These are phyloP conservation scores for Cicer bijugum DNA, from an alignment of 306 rosid species.

Conservation along the genomic window DNA sequence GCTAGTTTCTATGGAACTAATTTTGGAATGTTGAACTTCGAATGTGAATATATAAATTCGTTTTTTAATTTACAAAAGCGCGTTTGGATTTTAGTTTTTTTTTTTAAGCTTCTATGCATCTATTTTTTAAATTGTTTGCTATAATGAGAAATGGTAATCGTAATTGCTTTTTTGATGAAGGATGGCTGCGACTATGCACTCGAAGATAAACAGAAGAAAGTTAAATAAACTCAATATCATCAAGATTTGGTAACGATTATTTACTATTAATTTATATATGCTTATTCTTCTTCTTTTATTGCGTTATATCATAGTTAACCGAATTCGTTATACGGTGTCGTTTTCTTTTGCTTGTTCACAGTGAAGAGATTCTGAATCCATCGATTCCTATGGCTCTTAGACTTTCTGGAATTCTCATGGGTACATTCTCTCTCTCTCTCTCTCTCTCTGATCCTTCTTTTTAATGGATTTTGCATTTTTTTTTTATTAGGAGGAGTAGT, in stretches of 20 bases:
- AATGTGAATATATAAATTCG: too few relatives aligned
- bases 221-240: conserved; percentile 71
- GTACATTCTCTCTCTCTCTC: conserved; percentile 43
- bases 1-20: neutral
- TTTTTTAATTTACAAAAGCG: neutral
- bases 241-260: conserved; percentile 67
- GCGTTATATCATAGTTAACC: neutral
- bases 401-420: conserved; percentile 98
- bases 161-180: conserved; percentile 31
- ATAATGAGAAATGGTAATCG: conserved; percentile 19
- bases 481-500: conserved; percentile 79
- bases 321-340: conserved; percentile 1
- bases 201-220: conserved; percentile 70
- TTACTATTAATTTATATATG: neutral
- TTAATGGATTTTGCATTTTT: neutral
- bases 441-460: neutral
- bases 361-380: conserved; percentile 90
- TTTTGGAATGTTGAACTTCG: neutral
- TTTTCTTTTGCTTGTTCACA: conserved; percentile 40
- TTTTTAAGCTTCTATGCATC: neutral
- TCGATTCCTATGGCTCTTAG: conserved; percentile 93
- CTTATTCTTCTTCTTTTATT: neutral
- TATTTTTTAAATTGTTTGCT: neutral
- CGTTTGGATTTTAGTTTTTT: neutral
- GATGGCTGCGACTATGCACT: conserved; percentile 56